Evolutionary conservation across 495 filamentous ascomycete genomes (phyloP), one percentile per base, ranked within the genome.

Genomic region (Tricharina praecox): DNA sequence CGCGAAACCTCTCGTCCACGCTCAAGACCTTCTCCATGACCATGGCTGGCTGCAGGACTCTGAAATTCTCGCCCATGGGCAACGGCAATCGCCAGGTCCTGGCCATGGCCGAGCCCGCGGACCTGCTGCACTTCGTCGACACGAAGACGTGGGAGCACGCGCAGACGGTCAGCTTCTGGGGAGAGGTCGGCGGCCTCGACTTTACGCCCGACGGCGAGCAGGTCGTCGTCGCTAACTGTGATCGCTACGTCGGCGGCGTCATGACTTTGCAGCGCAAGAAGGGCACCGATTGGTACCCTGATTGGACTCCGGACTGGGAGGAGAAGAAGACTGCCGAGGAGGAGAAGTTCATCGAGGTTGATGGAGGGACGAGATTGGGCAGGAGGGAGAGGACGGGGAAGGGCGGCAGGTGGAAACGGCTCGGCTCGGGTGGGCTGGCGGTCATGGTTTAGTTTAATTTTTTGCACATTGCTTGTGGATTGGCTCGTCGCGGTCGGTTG

Each of bases 81-180:
- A 68, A 70, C 13, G 70, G 69, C 30, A 83, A 85, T 18, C 75
- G 75, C 24, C 73, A 76, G 8, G 76, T 87, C 0, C 69, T 96
- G 3, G 70, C 87, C 8, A 73, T 82, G 35, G 80, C 78, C 8
- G 88, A 96, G 58, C 81, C 83, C 26, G 84, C 86, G 3, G 88
- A 96, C 59, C 75, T 79, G 34, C 70, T 96, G 41, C 76, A 73
- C 28, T 67, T 94, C 26, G 76, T 93, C 49, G 79, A 93, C 48
- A 82, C 82, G 2, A 38, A 13, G 51, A 75, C 70, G 9, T 86
- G 74, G 61, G 62, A 67, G 7, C 69, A 70, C 10, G 76, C 76
- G 48, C 87, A 94, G 57, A 78, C 75, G 7, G 64, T 93, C 2
- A 82, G 85, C 51, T 78, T 93, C 56, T 93, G 92, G 55, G 86